Conservation (phyloP, 352 stramenopile species). For the Chrysophaeum taylorii region DNA sequence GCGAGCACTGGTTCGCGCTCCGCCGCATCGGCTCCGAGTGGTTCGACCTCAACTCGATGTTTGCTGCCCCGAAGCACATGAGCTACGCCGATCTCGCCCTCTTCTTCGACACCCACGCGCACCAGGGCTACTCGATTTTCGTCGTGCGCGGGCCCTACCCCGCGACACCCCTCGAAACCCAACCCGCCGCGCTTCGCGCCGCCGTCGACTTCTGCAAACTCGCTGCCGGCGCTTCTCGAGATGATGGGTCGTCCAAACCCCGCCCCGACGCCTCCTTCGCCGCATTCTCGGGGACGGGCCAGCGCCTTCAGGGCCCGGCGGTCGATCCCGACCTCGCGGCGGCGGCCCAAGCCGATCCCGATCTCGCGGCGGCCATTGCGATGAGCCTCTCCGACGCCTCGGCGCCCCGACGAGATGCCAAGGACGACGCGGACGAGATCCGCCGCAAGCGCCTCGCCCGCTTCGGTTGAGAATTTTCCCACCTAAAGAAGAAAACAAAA, state of each 20-base stretch:
- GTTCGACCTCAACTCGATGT: constrained; percentile 13
- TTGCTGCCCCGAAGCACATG: background rate
- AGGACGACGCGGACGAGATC: constrained; percentile 4
- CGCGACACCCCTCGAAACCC: background rate
- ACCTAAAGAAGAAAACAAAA: too few relatives aligned
- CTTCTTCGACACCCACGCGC: background rate
- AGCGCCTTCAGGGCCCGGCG: background rate
- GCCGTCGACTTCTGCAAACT: background rate
- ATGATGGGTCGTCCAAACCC: too few relatives aligned
- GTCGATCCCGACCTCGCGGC: background rate
- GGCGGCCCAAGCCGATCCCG: background rate
- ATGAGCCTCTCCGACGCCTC: background rate
- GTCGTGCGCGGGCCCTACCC: constrained; percentile 2
- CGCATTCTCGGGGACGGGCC: background rate
- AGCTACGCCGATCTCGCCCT: background rate
- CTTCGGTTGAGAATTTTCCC: constrained; percentile 7
- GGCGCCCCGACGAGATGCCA: background rate
- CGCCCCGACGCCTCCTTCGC: background rate
- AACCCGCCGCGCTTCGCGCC: background rate
- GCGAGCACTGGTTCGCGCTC: constrained; percentile 10
- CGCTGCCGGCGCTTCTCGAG: background rate
- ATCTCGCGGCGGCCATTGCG: constrained; percentile 7
- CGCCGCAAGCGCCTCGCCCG: background rate
- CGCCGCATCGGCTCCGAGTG: background rate
- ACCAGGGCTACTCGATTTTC: background rate